phyloP scores from a whole-genome alignment of 2,329 filamentous ascomycete genomes.

The Colletotrichum salicis region DNA sequence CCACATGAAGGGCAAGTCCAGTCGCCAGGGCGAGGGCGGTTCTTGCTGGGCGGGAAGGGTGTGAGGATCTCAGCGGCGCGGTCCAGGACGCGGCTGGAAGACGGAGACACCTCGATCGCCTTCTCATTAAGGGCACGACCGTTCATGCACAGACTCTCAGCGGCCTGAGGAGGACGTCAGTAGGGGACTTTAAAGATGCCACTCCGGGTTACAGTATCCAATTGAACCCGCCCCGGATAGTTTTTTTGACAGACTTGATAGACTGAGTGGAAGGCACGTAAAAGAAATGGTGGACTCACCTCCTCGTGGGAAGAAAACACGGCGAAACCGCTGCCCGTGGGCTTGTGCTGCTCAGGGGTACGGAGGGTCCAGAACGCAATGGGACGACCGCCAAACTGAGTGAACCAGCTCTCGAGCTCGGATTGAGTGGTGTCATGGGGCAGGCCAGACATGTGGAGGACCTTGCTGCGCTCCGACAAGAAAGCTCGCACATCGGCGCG shows the following conservation, averaged over 20 bases:
- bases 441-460: slow-evolving; percentile 96
- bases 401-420: slow-evolving; percentile 99
- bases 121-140: slow-evolving; percentile 98
- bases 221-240: too few relatives aligned
- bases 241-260: neutral
- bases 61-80: slow-evolving; percentile 95
- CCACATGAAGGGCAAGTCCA: slow-evolving; percentile 99
- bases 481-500: slow-evolving; percentile 96
- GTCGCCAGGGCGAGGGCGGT: slow-evolving; percentile 94
- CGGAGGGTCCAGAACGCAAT: slow-evolving; percentile 99
- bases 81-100: slow-evolving; percentile 95
- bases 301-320: slow-evolving; percentile 99
- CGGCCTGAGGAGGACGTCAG: slow-evolving; percentile 71
- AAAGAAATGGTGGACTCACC: slow-evolving; percentile 66
- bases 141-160: slow-evolving; percentile 99
- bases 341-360: slow-evolving; percentile 98
- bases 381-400: slow-evolving; percentile 94
- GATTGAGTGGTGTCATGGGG: slow-evolving; percentile 99
- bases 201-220: too few relatives aligned
- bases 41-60: slow-evolving; percentile 98
- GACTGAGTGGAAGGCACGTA: neutral
- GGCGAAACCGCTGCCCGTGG: slow-evolving; percentile 97
- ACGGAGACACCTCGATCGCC: slow-evolving; percentile 97
- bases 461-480: slow-evolving; percentile 95
- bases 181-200: neutral